phyloP scores from a whole-genome alignment of 2,329 filamentous ascomycete species.

The Neonectria punicea region DNA sequence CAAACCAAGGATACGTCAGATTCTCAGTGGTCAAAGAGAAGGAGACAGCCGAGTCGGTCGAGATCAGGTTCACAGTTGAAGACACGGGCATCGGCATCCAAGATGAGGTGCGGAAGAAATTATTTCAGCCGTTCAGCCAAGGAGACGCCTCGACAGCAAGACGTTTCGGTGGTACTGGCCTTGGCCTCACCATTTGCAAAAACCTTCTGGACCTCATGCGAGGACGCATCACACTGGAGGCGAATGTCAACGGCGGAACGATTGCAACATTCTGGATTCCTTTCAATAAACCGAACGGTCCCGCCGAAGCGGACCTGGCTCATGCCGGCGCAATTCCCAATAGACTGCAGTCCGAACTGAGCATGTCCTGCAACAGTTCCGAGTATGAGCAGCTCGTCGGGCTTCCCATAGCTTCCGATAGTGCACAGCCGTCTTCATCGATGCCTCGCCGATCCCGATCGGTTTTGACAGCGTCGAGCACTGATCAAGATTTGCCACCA shows the following conservation, averaged over 20 bases:
- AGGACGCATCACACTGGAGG: slow-evolving; percentile 77
- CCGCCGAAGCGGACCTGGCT: slow-evolving; percentile 61
- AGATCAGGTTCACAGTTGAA: slow-evolving; percentile 77
- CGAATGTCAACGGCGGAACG: slow-evolving; percentile 73
- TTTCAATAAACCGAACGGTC: slow-evolving; percentile 74
- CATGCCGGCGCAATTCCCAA: slow-evolving; percentile 74
- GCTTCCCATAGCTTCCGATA: slow-evolving; percentile 50
- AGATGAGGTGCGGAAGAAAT: slow-evolving; percentile 75
- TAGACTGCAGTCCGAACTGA: slow-evolving; percentile 71
- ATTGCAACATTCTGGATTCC: slow-evolving; percentile 81
- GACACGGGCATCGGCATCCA: slow-evolving; percentile 87
- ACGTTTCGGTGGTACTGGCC: slow-evolving; percentile 81
- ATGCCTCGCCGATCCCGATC: slow-evolving; percentile 48
- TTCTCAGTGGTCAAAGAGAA: slow-evolving; percentile 72
- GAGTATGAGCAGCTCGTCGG: slow-evolving; percentile 64
- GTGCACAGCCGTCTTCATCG: slow-evolving; percentile 32
- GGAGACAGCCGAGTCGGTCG: slow-evolving; percentile 72
- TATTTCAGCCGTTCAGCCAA: slow-evolving; percentile 86
- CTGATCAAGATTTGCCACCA: slow-evolving; percentile 61
- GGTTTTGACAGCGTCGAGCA: slow-evolving; percentile 45
- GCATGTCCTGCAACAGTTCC: slow-evolving; percentile 74
- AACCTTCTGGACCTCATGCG: slow-evolving; percentile 84
- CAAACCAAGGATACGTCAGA: slow-evolving; percentile 73
- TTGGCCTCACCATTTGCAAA: slow-evolving; percentile 84
- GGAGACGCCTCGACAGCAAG: slow-evolving; percentile 83